Percentiles rank a stretch among this genome's conserved stretches.
Conservation (phyloP, 345 rosid genomes). For the Arabis alpina region DNA sequence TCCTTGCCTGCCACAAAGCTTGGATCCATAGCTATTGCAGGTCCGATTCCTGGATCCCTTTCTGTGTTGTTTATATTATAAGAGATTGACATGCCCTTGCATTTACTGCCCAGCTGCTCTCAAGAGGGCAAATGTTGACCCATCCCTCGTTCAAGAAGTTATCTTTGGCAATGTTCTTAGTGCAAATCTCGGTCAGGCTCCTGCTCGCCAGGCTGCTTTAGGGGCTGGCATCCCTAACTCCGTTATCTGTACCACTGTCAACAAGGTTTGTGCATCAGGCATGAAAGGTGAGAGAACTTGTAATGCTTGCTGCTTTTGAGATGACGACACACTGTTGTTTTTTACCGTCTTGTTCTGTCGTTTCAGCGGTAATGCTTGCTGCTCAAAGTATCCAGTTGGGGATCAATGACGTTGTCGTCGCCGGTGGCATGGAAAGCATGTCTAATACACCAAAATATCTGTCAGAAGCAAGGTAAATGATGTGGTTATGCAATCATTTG, state of each 20-base stretch:
- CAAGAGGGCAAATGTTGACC: slow-evolving; percentile 84
- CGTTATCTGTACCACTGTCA: slow-evolving; percentile 84
- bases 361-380: slow-evolving; percentile 91
- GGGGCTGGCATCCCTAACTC: slow-evolving; percentile 94
- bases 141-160: slow-evolving; percentile 91
- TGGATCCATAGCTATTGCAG: slow-evolving; percentile 86
- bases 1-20: slow-evolving; percentile 92
- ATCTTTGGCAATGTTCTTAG: slow-evolving; percentile 92
- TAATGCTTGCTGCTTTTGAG: too few relatives aligned
- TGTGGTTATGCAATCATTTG: slow-evolving; percentile 3
- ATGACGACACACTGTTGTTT: neutral
- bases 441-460: slow-evolving; percentile 92
- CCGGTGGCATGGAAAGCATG: slow-evolving; percentile 99
- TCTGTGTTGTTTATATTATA: slow-evolving; percentile 21
- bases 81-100: slow-evolving; percentile 4
- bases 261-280: slow-evolving; percentile 99
- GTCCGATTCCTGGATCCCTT: slow-evolving; percentile 37
- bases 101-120: slow-evolving; percentile 71
- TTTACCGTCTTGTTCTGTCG: slow-evolving; percentile 7
- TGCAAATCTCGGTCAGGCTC: slow-evolving; percentile 99
- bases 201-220: slow-evolving; percentile 97
- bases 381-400: slow-evolving; percentile 95
- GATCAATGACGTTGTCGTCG: slow-evolving; percentile 87
- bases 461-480: slow-evolving; percentile 82
- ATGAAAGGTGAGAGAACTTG: slow-evolving; percentile 75